phyloP scores from a whole-genome alignment of 192 early-diverging fungal genomes.

The Lunasporangiospora selenospora region DNA sequence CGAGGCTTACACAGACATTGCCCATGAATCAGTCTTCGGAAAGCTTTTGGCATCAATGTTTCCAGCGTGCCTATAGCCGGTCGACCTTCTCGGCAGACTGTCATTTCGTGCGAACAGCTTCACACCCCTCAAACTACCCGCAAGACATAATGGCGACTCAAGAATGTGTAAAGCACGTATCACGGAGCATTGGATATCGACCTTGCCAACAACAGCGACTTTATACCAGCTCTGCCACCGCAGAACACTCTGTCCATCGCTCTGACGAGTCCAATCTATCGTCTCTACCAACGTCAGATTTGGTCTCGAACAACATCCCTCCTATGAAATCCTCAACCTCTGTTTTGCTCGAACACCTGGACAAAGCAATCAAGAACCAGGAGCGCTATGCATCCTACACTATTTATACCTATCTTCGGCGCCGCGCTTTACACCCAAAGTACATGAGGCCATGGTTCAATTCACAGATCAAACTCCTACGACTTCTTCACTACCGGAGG shows the following conservation, averaged over 20 bases:
- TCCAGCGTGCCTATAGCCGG: constrained; percentile 23
- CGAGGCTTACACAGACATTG: no score
- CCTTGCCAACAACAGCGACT: background rate
- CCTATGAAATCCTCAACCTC: no score
- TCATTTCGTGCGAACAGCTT: no score
- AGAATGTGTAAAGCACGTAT: no score
- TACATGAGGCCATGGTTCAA: background rate
- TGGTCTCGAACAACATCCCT: no score
- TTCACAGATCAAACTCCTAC: constrained; percentile 10
- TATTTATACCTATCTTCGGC: constrained; percentile 2
- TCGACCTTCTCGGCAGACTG: background rate
- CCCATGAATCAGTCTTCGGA: background rate
- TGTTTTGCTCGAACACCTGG: no score
- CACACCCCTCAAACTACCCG: no score
- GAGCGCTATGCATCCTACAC: constrained; percentile 3
- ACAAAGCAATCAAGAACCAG: background rate
- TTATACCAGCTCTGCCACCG: constrained; percentile 10
- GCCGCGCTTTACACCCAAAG: background rate
- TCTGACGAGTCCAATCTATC: no score
- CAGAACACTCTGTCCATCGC: no score
- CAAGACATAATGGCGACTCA: no score
- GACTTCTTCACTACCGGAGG: constrained; percentile 30
- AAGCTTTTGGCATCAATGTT: constrained; percentile 23
- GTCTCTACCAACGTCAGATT: no score
- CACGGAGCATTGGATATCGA: no score